These are phyloP conservation scores for Cryphonectria carpinicola DNA, from an alignment of 2,329 filamentous ascomycete genomes.

Conservation along the genomic window DNA sequence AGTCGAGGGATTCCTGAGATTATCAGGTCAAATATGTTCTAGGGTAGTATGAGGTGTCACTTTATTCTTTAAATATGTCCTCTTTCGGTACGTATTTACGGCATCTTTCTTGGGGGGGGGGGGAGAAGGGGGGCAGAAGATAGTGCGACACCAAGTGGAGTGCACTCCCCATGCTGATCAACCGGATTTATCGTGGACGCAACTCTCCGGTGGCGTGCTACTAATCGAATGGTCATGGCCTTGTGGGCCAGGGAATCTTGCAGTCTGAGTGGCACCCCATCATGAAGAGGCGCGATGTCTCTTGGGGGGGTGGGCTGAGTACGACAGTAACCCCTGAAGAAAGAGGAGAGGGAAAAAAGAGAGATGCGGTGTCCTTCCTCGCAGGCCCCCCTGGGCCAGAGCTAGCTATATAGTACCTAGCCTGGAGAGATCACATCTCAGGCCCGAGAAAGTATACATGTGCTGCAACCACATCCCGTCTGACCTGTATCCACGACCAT, in stretches of 20 bases:
- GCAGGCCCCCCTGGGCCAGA: not conserved
- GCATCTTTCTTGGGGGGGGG: not conserved
- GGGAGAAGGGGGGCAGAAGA: not conserved
- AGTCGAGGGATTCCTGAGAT: not conserved
- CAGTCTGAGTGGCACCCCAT: not conserved
- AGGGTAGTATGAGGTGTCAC: not conserved
- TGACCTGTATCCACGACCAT: not conserved
- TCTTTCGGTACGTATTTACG: not conserved
- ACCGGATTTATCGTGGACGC: not conserved
- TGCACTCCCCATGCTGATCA: not conserved
- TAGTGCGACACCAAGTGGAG: slow-evolving; percentile 5
- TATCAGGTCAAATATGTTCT: not conserved
- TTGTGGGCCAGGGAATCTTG: not conserved
- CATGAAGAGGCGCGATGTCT: not conserved
- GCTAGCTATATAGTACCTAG: not conserved
- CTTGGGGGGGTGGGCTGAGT: not conserved
- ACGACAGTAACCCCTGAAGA: not conserved
- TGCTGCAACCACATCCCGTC: not conserved
- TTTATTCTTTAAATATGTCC: not conserved
- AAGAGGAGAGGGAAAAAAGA: not conserved
- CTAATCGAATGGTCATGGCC: not conserved
- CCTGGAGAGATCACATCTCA: not conserved
- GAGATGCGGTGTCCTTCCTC: not conserved
- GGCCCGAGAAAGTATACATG: not conserved
- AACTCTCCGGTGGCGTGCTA: not conserved